phyloP scores from a whole-genome alignment of 305 asterid genomes.

The Fraxinus ornus region DNA sequence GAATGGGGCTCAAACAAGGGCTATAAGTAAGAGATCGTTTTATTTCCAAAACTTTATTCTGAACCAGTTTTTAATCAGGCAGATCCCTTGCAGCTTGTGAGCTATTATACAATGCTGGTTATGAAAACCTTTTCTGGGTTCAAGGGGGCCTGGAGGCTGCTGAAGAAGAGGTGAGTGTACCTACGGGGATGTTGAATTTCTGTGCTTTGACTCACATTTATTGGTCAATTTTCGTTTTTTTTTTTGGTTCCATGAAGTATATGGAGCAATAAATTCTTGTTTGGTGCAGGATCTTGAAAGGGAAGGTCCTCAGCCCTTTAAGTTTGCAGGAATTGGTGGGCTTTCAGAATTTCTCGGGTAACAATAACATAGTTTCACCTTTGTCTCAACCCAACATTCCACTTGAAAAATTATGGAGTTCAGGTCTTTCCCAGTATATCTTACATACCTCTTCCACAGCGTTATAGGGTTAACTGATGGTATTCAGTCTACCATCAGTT shows the following conservation, averaged over 20 bases:
- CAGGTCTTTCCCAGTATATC: not conserved
- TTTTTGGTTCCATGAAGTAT: slow-evolving; percentile 6
- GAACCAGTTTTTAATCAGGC: slow-evolving; percentile 47
- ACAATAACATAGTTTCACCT: slow-evolving; percentile 8
- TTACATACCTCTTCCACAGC: too few species aligned
- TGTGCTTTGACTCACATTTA: not conserved
- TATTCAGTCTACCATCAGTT: not conserved
- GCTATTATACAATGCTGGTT: slow-evolving; percentile 72
- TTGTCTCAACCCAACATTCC: not conserved
- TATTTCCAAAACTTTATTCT: slow-evolving; percentile 15
- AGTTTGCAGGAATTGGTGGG: slow-evolving; percentile 97
- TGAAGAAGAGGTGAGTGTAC: slow-evolving; percentile 68
- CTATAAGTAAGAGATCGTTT: not conserved
- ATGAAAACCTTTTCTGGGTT: slow-evolving; percentile 81
- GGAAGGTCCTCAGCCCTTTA: slow-evolving; percentile 88
- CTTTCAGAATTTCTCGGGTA: slow-evolving; percentile 96
- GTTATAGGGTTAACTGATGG: too few species aligned
- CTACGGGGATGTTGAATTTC: not conserved
- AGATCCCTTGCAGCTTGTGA: slow-evolving; percentile 99
- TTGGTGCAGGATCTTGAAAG: slow-evolving; percentile 80
- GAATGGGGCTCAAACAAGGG: not conserved
- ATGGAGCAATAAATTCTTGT: slow-evolving; percentile 1
- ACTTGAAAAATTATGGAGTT: not conserved
- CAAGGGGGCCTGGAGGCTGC: slow-evolving; percentile 96
- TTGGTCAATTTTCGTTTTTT: slow-evolving; percentile 2